Evolutionary conservation across 805 yeast species (phyloP).

Genomic region (Sporopachydermia lactativora): DNA sequence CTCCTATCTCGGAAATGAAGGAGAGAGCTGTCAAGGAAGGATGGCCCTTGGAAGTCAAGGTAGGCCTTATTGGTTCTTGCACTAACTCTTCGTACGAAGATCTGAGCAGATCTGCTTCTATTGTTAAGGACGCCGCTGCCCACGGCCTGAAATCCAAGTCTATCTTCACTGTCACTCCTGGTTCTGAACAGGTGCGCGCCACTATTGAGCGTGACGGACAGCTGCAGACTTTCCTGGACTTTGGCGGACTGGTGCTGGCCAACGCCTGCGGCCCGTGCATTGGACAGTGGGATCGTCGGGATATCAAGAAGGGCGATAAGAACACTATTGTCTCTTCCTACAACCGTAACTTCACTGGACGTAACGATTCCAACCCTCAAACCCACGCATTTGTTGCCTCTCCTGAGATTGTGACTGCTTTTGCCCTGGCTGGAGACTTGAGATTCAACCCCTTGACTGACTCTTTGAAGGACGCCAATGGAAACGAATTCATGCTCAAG

Average conservation of each 20-base stretch:
- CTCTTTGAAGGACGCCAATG: slow-evolving; percentile 73
- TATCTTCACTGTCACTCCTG: slow-evolving; percentile 90
- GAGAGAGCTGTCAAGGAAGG: slow-evolving; percentile 70
- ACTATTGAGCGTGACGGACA: slow-evolving; percentile 95
- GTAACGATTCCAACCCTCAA: slow-evolving; percentile 97
- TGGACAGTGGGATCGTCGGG: slow-evolving; percentile 97
- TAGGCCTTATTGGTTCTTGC: slow-evolving; percentile 96
- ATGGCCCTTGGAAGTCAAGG: slow-evolving; percentile 90
- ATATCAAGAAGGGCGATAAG: slow-evolving; percentile 84
- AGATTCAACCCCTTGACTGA: slow-evolving; percentile 93
- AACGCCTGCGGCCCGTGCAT: slow-evolving; percentile 99
- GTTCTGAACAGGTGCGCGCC: slow-evolving; percentile 97
- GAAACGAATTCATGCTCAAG: slow-evolving; percentile 76
- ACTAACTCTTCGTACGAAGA: slow-evolving; percentile 98
- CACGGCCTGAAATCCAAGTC: slow-evolving; percentile 90
- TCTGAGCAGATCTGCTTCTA: slow-evolving; percentile 92
- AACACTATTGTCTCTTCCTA: slow-evolving; percentile 94
- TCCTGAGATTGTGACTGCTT: slow-evolving; percentile 92
- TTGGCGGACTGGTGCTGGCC: slow-evolving; percentile 90
- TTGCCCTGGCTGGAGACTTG: slow-evolving; percentile 92
- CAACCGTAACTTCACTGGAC: slow-evolving; percentile 96
- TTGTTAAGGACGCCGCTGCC: slow-evolving; percentile 77
- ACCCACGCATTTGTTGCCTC: slow-evolving; percentile 96
- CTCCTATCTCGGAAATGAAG: slow-evolving; percentile 81
- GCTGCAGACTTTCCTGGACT: slow-evolving; percentile 73